Percentiles rank a stretch among this genome's conserved stretches.
Evolutionary conservation across 2,329 filamentous ascomycete genomes (phyloP).

Genomic region (Fusarium concolor): DNA sequence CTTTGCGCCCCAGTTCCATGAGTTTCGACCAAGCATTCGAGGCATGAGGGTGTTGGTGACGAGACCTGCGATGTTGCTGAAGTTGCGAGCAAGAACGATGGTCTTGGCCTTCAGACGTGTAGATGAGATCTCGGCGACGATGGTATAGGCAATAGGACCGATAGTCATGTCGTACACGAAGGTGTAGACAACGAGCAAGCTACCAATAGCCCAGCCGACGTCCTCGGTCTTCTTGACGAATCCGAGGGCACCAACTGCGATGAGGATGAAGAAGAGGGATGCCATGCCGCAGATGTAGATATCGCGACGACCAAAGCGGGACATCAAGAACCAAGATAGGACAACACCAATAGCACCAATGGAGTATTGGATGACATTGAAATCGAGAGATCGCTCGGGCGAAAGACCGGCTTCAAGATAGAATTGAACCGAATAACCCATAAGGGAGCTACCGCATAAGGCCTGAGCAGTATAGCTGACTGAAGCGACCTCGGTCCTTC

Average conservation of each 20-base stretch:
- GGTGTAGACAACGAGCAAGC: slow-evolving; percentile 57
- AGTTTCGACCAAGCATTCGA: slow-evolving; percentile 58
- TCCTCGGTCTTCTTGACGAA: slow-evolving; percentile 54
- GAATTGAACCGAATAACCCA: neutral
- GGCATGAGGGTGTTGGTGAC: slow-evolving; percentile 58
- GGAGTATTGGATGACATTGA: neutral
- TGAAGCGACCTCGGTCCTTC: neutral
- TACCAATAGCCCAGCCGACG: slow-evolving; percentile 58
- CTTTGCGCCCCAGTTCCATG: slow-evolving; percentile 60
- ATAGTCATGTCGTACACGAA: slow-evolving; percentile 50
- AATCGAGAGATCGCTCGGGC: neutral
- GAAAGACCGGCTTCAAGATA: neutral
- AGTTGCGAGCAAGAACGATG: slow-evolving; percentile 41
- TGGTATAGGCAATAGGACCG: neutral
- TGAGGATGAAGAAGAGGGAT: neutral
- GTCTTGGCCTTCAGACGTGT: neutral
- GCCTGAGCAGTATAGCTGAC: neutral
- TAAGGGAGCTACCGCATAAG: neutral
- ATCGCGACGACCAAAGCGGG: neutral
- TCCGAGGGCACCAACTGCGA: slow-evolving; percentile 48
- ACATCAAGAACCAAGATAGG: neutral
- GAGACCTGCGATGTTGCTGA: slow-evolving; percentile 62
- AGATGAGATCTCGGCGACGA: neutral
- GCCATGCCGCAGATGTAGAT: neutral
- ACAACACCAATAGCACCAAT: neutral